Percentiles rank a stretch among this genome's conserved stretches.
Evolutionary conservation across 345 rosid species (phyloP).

Genomic region (Euphorbia lathyris): DNA sequence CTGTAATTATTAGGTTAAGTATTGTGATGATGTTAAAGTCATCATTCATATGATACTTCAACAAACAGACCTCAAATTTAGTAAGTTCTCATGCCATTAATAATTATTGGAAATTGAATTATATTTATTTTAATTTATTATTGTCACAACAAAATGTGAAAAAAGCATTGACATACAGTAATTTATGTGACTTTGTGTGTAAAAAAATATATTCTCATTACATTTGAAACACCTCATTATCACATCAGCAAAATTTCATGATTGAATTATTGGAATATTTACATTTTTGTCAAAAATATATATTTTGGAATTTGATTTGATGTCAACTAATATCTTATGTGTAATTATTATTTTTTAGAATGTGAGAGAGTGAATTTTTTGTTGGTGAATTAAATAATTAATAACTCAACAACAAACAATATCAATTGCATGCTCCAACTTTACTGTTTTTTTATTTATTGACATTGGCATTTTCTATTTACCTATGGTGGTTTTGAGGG

Average conservation of each 20-base stretch:
- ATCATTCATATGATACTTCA: background rate
- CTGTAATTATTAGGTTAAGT: background rate
- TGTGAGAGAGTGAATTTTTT: background rate
- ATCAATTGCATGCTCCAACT: background rate
- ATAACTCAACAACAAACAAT: background rate
- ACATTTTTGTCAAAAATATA: background rate
- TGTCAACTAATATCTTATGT: background rate
- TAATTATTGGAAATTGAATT: background rate
- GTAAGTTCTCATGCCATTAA: conserved; percentile 1
- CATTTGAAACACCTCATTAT: conserved; percentile 3
- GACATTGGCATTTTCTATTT: background rate
- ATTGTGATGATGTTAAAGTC: background rate
- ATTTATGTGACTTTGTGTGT: background rate
- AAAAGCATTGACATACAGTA: background rate
- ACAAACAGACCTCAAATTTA: background rate
- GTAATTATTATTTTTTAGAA: background rate
- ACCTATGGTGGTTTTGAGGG: background rate
- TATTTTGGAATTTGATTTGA: background rate
- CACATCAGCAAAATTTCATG: background rate
- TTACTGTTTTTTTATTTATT: background rate
- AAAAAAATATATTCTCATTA: background rate
- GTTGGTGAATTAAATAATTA: background rate
- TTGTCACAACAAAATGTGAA: background rate
- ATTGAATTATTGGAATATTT: background rate
- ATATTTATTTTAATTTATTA: too few species aligned